These are phyloP conservation scores for Pseudozyma sp. DNA, from an alignment of 1,284 basidiomycete genomes.

Conservation along the genomic window DNA sequence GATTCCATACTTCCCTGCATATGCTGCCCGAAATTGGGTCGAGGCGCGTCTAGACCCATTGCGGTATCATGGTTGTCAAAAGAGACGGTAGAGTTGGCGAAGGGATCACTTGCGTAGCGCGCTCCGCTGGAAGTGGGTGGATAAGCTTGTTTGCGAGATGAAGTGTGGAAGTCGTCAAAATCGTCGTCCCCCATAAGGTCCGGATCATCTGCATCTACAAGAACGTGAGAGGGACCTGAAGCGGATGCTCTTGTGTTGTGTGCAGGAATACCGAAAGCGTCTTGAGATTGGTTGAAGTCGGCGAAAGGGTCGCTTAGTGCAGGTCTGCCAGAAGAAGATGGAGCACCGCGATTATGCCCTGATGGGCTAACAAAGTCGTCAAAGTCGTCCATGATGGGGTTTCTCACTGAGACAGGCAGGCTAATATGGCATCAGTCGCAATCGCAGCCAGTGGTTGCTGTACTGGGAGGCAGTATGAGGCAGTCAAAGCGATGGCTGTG, in stretches of 20 bases:
- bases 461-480: not conserved
- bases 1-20: constrained; percentile 48
- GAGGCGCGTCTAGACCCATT: constrained; percentile 46
- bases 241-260: constrained; percentile 4
- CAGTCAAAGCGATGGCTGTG: not conserved
- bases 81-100: constrained; percentile 29
- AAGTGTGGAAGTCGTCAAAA: constrained; percentile 24
- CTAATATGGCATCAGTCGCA: constrained; percentile 7
- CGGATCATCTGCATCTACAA: constrained; percentile 62
- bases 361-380: constrained; percentile 55
- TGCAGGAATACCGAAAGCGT: constrained; percentile 26
- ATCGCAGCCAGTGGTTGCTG: not conserved
- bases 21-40: constrained; percentile 35
- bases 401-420: not conserved
- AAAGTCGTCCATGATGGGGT: constrained; percentile 58
- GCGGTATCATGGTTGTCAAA: constrained; percentile 42
- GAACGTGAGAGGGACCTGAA: constrained; percentile 54
- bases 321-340: constrained; percentile 3
- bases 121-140: constrained; percentile 21
- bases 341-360: constrained; percentile 5
- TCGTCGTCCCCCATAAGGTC: constrained; percentile 64
- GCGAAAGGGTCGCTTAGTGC: constrained; percentile 31
- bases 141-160: constrained; percentile 26
- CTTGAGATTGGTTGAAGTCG: constrained; percentile 30
- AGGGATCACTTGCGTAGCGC: constrained; percentile 25